Percentiles rank a stretch among this genome's conserved stretches.
Evolutionary conservation across 2,329 filamentous ascomycete genomes (phyloP).

Genomic region (Aspergillus sp.): DNA sequence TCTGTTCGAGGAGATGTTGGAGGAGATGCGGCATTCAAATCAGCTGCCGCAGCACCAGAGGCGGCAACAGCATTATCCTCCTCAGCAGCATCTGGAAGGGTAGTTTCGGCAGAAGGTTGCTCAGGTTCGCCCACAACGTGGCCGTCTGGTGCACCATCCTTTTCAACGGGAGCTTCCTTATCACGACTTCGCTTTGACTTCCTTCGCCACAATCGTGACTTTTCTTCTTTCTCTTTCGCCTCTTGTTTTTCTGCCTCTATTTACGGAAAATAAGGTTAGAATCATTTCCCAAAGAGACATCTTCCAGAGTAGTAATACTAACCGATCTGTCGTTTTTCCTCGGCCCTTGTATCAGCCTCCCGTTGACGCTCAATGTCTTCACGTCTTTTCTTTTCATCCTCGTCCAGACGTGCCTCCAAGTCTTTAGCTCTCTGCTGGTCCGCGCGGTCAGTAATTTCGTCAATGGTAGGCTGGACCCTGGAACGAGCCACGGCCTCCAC

Average conservation of each 20-base stretch:
- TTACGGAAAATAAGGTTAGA: constrained; percentile 3
- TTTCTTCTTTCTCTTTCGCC: constrained; percentile 18
- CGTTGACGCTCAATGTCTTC: constrained; percentile 40
- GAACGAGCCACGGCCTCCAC: constrained; percentile 74
- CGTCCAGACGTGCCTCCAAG: constrained; percentile 58
- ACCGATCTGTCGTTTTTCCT: constrained; percentile 25
- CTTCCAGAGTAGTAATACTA: constrained; percentile 3
- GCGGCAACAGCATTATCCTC: constrained; percentile 1
- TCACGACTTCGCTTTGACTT: constrained; percentile 19
- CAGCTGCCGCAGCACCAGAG: constrained; percentile 4
- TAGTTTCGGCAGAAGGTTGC: background rate
- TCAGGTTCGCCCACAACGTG: too few relatives aligned
- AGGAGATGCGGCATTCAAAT: constrained; percentile 5
- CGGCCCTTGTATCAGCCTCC: constrained; percentile 31
- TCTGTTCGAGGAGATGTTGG: constrained; percentile 15
- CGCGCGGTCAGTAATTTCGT: constrained; percentile 77
- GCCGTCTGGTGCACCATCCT: background rate
- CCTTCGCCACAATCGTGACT: constrained; percentile 20
- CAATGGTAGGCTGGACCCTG: constrained; percentile 74
- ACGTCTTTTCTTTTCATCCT: constrained; percentile 60
- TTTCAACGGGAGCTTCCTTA: constrained; percentile 8
- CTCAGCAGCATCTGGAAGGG: background rate
- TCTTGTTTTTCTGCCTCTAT: constrained; percentile 13
- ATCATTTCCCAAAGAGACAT: background rate
- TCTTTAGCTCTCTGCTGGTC: constrained; percentile 66